Conservation (phyloP, 495 filamentous ascomycete species). For the Chaetomium cochliodes region DNA sequence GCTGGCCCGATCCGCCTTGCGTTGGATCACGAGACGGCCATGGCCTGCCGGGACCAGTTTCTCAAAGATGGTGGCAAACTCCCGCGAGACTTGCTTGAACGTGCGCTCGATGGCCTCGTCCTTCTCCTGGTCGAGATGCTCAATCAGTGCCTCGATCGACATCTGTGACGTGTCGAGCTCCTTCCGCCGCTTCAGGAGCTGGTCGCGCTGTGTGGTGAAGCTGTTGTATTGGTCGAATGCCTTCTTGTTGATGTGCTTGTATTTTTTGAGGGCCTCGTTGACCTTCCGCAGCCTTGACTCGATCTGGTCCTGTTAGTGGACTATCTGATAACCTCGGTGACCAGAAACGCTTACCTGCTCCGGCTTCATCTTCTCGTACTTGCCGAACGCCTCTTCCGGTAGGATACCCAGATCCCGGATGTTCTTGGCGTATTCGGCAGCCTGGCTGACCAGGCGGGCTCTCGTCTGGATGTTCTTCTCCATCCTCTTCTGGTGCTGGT, state of each 20-base stretch:
- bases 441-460: conserved; percentile 70
- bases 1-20: conserved; percentile 70
- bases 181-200: conserved; percentile 71
- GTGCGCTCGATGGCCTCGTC: conserved; percentile 96
- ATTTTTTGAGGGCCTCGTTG: conserved; percentile 92
- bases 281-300: conserved; percentile 87
- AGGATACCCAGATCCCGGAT: conserved; percentile 92
- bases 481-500: conserved; percentile 84
- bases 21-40: conserved; percentile 89
- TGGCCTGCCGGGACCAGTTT: conserved; percentile 91
- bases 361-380: conserved; percentile 76
- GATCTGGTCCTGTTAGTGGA: conserved; percentile 50
- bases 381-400: conserved; percentile 90
- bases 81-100: conserved; percentile 93
- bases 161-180: conserved; percentile 81
- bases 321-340: background rate
- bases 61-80: conserved; percentile 90
- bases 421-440: conserved; percentile 75
- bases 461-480: conserved; percentile 89
- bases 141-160: conserved; percentile 87
- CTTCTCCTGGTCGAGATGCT: conserved; percentile 89
- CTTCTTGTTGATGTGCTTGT: conserved; percentile 98
- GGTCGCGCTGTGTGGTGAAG: conserved; percentile 88
- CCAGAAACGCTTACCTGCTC: conserved; percentile 57
- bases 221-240: conserved; percentile 98